Base-by-base conservation (phyloP, 495 filamentous ascomycete genomes). In the Penicillium crystallinum region DNA sequence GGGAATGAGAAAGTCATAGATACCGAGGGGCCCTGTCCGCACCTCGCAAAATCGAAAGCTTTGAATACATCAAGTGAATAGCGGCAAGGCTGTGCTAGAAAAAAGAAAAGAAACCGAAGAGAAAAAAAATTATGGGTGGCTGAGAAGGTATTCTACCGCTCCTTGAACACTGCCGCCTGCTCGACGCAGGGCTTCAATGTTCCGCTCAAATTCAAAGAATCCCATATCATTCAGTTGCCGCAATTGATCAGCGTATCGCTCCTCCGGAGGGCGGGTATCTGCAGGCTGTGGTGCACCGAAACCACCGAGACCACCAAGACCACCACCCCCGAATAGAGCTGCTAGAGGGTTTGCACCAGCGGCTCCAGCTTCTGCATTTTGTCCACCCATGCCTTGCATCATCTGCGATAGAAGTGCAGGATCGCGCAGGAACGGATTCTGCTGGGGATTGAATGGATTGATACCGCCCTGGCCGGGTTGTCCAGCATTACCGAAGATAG, bases 151-250 rank as follows among this genome's bases (percentile, higher is more conserved):
- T 68, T 97, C 91, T 46, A 97, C 83, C 11, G 95, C 95, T 3
- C 92, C 95, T 66, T 97, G 89, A 53, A 97, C 93, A 66, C 89
- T 96, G 6, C 95, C 95, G 0, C 95, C 95, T 49, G 88, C 83
- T 55, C 91, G 79, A 70, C 93, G 81, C 66, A 99, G 72, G 15
- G 95, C 95, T 57, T 85, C 81, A 33, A 99, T 81, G 56, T 99
- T 99, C 62, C 86, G 68, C 49, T 97, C 91, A 63, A 97, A 97
- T 57, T 99, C 93, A 64, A 83, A 95, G 68, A 99, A 97, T 4
- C 95, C 95, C 95, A 99, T 99, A 47, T 97, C 93, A 65, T 99
- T 97, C 55, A 99, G 72, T 65, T 97, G 92, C 40, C 90, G 78
- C 41, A 99, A 73, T 64, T 99, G 95, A 12, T 87, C 83, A 6